phyloP scores from a whole-genome alignment of 495 filamentous ascomycete species.

The Daldinia childiae region DNA sequence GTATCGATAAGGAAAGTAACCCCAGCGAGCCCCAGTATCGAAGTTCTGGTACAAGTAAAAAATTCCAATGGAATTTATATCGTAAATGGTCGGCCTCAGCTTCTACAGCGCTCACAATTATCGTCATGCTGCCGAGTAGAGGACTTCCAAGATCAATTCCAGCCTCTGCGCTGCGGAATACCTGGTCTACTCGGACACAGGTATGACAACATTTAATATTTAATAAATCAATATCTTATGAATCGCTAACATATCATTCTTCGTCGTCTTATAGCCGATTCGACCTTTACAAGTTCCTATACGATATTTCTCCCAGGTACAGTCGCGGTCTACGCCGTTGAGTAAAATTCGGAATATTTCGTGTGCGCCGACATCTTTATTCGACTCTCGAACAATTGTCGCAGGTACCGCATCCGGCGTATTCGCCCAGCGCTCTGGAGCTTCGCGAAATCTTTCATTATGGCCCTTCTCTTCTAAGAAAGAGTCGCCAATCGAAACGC shows the following conservation, averaged over 20 bases:
- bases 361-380: conserved; percentile 7
- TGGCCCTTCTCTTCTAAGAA: conserved; percentile 46
- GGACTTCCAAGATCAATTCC: conserved; percentile 57
- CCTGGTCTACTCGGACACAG: conserved; percentile 45
- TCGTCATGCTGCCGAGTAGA: conserved; percentile 64
- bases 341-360: not conserved
- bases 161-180: conserved; percentile 53
- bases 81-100: conserved; percentile 6
- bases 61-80: conserved; percentile 5
- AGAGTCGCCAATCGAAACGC: conserved; percentile 16
- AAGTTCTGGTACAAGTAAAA: not conserved
- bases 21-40: not conserved
- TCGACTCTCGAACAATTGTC: conserved; percentile 10
- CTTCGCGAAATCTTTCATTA: conserved; percentile 44
- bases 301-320: conserved; percentile 40
- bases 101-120: conserved; percentile 15
- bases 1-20: not conserved
- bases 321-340: conserved; percentile 21
- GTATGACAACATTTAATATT: conserved; percentile 18
- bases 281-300: conserved; percentile 23
- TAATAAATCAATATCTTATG: conserved; percentile 14
- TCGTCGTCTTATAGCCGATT: conserved; percentile 19
- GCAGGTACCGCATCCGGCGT: conserved; percentile 31
- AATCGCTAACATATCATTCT: conserved; percentile 28
- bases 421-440: conserved; percentile 44